Conservation (phyloP, 169 alveolate species). For the Besnoitia besnoiti region DNA sequence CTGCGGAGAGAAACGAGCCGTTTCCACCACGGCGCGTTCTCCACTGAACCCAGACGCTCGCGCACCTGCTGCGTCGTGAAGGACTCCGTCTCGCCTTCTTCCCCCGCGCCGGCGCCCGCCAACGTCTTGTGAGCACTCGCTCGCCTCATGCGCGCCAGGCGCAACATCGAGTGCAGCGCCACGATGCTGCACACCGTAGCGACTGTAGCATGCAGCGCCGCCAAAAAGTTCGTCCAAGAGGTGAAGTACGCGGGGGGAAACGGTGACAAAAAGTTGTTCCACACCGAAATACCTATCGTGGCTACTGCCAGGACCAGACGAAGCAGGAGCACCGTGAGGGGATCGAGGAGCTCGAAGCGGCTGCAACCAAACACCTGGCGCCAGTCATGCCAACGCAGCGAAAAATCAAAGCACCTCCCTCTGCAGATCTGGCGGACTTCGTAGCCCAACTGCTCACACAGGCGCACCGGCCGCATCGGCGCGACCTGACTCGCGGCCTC, state of each 20-base stretch:
- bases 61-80: not conserved
- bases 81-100: not conserved
- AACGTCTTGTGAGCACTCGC: not conserved
- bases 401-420: not conserved
- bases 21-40: not conserved
- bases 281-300: not conserved
- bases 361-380: not conserved
- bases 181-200: not conserved
- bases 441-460: not conserved
- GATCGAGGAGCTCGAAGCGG: conserved; percentile 31
- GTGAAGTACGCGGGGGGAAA: not conserved
- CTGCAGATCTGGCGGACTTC: not conserved
- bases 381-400: conserved; percentile 1
- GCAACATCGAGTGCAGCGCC: not conserved
- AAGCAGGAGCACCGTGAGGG: not conserved
- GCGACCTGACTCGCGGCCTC: too few species aligned
- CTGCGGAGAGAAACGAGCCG: not conserved
- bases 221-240: not conserved
- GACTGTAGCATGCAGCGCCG: not conserved
- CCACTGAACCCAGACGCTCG: not conserved
- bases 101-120: not conserved
- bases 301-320: not conserved
- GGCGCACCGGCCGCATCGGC: not conserved
- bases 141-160: not conserved
- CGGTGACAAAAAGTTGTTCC: not conserved